Conservation (phyloP, 2,329 filamentous ascomycete genomes). For the Apiospora kogelbergensis region DNA sequence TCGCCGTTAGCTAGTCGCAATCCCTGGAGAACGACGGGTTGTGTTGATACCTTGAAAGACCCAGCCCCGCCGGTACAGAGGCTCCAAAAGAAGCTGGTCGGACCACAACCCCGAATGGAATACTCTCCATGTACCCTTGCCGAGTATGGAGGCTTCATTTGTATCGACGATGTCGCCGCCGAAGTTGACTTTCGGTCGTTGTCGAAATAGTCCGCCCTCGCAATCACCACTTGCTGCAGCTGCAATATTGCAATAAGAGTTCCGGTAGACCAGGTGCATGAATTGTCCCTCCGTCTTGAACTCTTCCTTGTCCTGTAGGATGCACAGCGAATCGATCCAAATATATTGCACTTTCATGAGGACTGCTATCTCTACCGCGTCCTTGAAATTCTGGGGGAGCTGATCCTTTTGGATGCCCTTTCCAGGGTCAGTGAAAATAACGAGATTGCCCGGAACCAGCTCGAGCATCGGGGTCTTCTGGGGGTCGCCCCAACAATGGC, state of each 20-base stretch:
- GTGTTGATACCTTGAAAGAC: conserved; percentile 19
- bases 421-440: background rate
- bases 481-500: background rate
- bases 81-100: conserved; percentile 12
- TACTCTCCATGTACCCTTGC: conserved; percentile 8
- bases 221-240: background rate
- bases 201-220: background rate
- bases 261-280: conserved; percentile 11
- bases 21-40: fast-evolving
- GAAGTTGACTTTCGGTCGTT: background rate
- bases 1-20: background rate
- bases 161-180: background rate
- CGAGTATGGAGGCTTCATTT: background rate
- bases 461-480: background rate
- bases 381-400: conserved; percentile 9
- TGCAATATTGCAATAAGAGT: conserved; percentile 11
- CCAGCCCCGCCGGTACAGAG: conserved; percentile 21
- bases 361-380: conserved; percentile 3
- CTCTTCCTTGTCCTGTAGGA: conserved; percentile 14
- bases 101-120: conserved; percentile 6
- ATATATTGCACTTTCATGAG: conserved; percentile 9
- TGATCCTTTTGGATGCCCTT: background rate
- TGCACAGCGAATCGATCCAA: conserved; percentile 16
- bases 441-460: background rate
- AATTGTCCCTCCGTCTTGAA: conserved; percentile 2